Percentiles rank a stretch among this genome's conserved stretches.
Conservation (phyloP, 2,329 filamentous ascomycete species). For the Arthroderma sp. region DNA sequence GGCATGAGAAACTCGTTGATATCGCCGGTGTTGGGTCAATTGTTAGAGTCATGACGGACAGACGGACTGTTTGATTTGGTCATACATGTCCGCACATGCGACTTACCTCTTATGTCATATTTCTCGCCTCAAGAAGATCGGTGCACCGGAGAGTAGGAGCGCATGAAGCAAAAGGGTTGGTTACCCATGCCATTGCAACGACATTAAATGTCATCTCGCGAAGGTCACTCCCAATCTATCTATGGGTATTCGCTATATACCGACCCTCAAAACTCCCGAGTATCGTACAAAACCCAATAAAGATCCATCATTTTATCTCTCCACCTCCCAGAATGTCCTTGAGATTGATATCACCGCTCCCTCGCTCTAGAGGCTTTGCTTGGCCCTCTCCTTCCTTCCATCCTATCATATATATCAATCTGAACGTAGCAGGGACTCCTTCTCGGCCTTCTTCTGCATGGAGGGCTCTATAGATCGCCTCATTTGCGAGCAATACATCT, state of each 20-base stretch:
- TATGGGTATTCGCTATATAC: neutral
- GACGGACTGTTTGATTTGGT: constrained; percentile 60
- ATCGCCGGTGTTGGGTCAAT: constrained; percentile 86
- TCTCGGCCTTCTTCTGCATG: constrained; percentile 63
- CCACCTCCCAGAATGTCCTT: constrained; percentile 59
- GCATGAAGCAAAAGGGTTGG: neutral
- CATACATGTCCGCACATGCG: neutral
- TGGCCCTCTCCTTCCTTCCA: constrained; percentile 82
- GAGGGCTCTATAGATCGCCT: constrained; percentile 76
- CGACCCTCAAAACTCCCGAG: neutral
- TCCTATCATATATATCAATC: constrained; percentile 96
- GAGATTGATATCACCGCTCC: constrained; percentile 74
- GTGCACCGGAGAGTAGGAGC: no score
- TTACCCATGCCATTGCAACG: neutral
- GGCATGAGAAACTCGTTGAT: constrained; percentile 98
- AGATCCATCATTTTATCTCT: constrained; percentile 10
- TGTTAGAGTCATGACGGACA: constrained; percentile 89
- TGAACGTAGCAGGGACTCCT: constrained; percentile 73
- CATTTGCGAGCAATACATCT: constrained; percentile 75
- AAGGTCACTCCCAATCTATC: neutral
- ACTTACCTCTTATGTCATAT: no score
- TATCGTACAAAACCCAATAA: constrained; percentile 1
- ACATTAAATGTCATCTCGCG: neutral
- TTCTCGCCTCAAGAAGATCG: no score
- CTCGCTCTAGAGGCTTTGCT: constrained; percentile 64